Percentiles rank a stretch among this genome's conserved stretches.
These are phyloP conservation scores for Athelia psychrophila DNA, from an alignment of 1,284 basidiomycete species.

Conservation along the genomic window DNA sequence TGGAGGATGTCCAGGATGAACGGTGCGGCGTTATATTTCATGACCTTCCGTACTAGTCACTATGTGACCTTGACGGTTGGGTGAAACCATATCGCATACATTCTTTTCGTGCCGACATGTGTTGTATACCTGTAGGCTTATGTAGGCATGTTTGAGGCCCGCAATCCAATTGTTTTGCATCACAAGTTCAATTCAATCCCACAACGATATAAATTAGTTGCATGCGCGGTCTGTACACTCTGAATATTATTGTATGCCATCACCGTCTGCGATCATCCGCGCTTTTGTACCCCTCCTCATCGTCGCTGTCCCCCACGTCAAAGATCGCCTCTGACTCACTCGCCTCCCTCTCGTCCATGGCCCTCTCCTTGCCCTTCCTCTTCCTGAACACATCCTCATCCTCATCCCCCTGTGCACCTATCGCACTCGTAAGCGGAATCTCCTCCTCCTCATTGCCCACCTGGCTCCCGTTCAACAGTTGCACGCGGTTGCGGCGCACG, in stretches of 20 bases:
- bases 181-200: too few species aligned
- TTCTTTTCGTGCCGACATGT: not conserved
- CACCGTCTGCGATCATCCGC: not conserved
- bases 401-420: slow-evolving; percentile 25
- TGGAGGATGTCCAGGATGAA: not conserved
- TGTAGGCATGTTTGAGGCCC: too few species aligned
- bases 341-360: slow-evolving; percentile 20
- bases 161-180: too few species aligned
- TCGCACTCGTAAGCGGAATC: slow-evolving; percentile 43
- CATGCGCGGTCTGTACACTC: too few species aligned
- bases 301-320: slow-evolving; percentile 44
- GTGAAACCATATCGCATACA: slow-evolving; percentile 3
- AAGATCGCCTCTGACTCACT: slow-evolving; percentile 32
- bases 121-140: too few species aligned
- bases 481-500: slow-evolving; percentile 48
- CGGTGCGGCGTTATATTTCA: slow-evolving; percentile 3
- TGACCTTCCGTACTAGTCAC: slow-evolving; percentile 3
- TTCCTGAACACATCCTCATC: slow-evolving; percentile 26
- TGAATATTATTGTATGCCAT: too few species aligned
- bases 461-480: slow-evolving; percentile 28
- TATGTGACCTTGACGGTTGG: slow-evolving; percentile 6
- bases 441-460: slow-evolving; percentile 38
- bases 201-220: too few species aligned
- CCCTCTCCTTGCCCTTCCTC: slow-evolving; percentile 42
- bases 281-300: slow-evolving; percentile 29